These are phyloP conservation scores for Penicillium digitatum DNA, from an alignment of 2,329 filamentous ascomycete species.

Conservation along the genomic window DNA sequence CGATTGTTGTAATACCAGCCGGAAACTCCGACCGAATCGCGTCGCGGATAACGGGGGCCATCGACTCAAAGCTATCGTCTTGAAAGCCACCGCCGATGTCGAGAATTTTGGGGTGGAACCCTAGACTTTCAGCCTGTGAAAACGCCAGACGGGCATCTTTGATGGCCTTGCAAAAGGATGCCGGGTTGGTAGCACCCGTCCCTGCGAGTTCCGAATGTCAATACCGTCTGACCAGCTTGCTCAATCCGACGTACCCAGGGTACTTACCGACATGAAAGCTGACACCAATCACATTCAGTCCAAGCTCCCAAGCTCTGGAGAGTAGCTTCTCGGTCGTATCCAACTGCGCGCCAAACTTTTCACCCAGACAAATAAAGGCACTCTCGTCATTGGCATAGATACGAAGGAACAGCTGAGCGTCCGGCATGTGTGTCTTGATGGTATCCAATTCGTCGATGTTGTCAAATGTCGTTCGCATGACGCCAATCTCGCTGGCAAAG, in stretches of 20 bases:
- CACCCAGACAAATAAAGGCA: constrained; percentile 14
- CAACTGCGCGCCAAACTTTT: constrained; percentile 23
- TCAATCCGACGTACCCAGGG: background rate
- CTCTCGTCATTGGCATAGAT: constrained; percentile 20
- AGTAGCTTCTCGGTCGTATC: constrained; percentile 19
- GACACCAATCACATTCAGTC: constrained; percentile 25
- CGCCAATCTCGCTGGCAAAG: constrained; percentile 17
- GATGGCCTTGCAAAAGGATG: constrained; percentile 19
- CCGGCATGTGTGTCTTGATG: constrained; percentile 20
- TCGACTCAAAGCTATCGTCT: constrained; percentile 20
- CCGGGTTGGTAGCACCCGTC: constrained; percentile 18
- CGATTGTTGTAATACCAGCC: constrained; percentile 15
- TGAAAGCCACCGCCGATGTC: constrained; percentile 30
- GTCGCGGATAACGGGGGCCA: constrained; percentile 11
- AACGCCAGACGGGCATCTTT: constrained; percentile 18
- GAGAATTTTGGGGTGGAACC: constrained; percentile 19
- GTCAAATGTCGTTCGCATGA: constrained; percentile 26
- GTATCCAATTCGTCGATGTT: constrained; percentile 28
- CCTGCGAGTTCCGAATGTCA: background rate
- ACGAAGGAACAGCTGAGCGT: constrained; percentile 22
- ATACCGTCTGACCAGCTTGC: background rate
- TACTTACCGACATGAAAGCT: constrained; percentile 30
- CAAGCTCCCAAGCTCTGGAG: constrained; percentile 19
- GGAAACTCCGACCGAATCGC: constrained; percentile 12
- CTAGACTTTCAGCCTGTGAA: constrained; percentile 11